Base-by-base conservation (phyloP, 2,329 filamentous ascomycete genomes). In the Penicillium corylophilum region DNA sequence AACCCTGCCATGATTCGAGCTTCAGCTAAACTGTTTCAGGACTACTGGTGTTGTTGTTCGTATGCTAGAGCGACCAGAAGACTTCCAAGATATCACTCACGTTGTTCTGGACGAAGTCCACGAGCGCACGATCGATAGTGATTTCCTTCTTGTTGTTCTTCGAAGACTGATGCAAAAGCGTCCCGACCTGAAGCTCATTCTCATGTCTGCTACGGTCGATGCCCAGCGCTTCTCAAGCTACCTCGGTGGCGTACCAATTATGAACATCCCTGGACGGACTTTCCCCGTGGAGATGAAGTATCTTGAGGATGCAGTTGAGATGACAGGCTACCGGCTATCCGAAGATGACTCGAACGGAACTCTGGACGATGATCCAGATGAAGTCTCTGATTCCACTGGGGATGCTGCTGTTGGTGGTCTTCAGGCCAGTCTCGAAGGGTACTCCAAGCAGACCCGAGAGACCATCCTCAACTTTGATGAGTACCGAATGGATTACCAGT, bases 201-300 rank as follows among this genome's bases (percentile, higher is more conserved):
- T 99, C 43, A 99, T 99, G 94, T 97, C 93, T 60, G 94, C 94
- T 10, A 99, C 94, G 0, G 90, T 99, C 7, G 90, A 99, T 70
- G 90, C 94, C 0, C 86, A 93, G 53, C 86, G 87, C 15, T 96
- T 99, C 68, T 96, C 94, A 0, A 83, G 84, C 10, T 99, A 97
- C 66, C 81, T 99, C 2, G 86, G 87, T 49, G 85, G 86, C 4
- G 93, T 93, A 1, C 93, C 93, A 0, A 85, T 97, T 36, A 77
- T 99, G 48, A 91, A 88, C 53, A 90, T 99, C 13, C 94, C 94
- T 2, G 94, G 94, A 0, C 84, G 94, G 42, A 97, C 93, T 0
- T 99, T 95, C 65, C 93, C 94, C 0, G 94, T 99, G 2, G 81
- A 90, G 61, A 89, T 92, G 33, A 86, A 84, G 56, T 97, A 89